A percentile compares a stretch with the other conserved stretches of the same genome.
Conservation (phyloP, 805 yeast species). For the Isabelozyma rhagii region DNA sequence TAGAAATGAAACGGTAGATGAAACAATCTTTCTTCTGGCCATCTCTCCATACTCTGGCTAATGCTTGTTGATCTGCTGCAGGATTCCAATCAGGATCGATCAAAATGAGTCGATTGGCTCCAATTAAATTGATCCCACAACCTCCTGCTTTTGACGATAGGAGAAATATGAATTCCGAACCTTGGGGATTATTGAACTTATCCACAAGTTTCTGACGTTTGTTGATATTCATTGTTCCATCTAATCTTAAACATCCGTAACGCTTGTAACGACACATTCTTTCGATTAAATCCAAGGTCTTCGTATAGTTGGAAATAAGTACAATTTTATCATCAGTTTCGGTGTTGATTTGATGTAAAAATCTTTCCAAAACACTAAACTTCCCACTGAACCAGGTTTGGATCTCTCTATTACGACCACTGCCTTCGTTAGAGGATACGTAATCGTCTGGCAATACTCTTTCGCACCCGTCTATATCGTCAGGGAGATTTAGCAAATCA, state of each 20-base stretch:
- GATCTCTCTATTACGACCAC: slow-evolving; percentile 66
- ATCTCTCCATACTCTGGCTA: slow-evolving; percentile 98
- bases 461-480: slow-evolving; percentile 72
- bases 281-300: slow-evolving; percentile 88
- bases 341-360: slow-evolving; percentile 66
- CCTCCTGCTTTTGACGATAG: slow-evolving; percentile 97
- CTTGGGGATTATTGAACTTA: slow-evolving; percentile 84
- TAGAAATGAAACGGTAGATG: slow-evolving; percentile 87
- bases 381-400: slow-evolving; percentile 86
- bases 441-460: slow-evolving; percentile 73
- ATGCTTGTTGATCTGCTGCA: slow-evolving; percentile 95
- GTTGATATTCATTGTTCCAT: slow-evolving; percentile 89
- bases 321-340: slow-evolving; percentile 96
- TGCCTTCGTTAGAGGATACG: slow-evolving; percentile 34
- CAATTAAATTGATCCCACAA: slow-evolving; percentile 95
- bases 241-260: slow-evolving; percentile 80
- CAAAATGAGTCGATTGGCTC: slow-evolving; percentile 86
- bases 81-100: slow-evolving; percentile 98
- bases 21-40: slow-evolving; percentile 97
- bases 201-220: slow-evolving; percentile 93
- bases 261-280: slow-evolving; percentile 70
- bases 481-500: slow-evolving; percentile 70
- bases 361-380: slow-evolving; percentile 78
- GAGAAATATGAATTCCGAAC: slow-evolving; percentile 81
- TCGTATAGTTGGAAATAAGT: slow-evolving; percentile 90